phyloP scores from a whole-genome alignment of 2,329 filamentous ascomycete species.

The Endoconidiophora laricicola region DNA sequence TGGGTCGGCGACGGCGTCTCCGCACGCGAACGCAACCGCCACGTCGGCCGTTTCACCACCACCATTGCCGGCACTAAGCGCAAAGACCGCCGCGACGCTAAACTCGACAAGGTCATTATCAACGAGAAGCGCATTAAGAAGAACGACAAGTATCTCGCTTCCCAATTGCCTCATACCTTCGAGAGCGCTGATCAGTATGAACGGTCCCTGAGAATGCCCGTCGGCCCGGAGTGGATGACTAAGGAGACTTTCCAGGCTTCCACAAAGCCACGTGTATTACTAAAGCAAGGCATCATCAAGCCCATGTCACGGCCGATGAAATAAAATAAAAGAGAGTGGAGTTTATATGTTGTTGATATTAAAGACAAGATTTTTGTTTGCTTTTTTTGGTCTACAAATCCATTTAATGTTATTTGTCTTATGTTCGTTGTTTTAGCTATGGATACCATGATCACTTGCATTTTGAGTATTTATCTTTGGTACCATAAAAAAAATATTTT shows the following conservation, averaged over 20 bases:
- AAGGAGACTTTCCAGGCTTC: constrained; percentile 83
- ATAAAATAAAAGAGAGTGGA: constrained; percentile 15
- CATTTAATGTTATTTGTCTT: neutral
- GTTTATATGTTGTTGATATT: neutral
- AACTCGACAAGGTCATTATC: constrained; percentile 72
- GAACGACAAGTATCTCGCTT: constrained; percentile 78
- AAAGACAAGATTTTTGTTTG: neutral
- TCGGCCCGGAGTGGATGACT: constrained; percentile 92
- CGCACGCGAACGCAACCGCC: constrained; percentile 47
- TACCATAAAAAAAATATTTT: too few relatives aligned
- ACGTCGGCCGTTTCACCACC: constrained; percentile 44
- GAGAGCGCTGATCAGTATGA: constrained; percentile 84
- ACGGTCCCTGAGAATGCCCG: constrained; percentile 64
- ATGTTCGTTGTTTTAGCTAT: too few relatives aligned
- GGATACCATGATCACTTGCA: too few relatives aligned
- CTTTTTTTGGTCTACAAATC: neutral
- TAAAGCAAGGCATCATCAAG: constrained; percentile 81
- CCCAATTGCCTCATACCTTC: constrained; percentile 72
- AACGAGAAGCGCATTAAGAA: constrained; percentile 85
- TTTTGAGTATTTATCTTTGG: too few relatives aligned
- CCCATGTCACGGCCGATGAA: constrained; percentile 64
- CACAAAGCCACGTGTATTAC: constrained; percentile 74
- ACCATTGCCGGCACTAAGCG: constrained; percentile 59
- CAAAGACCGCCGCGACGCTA: constrained; percentile 64
- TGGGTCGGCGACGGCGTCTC: constrained; percentile 78